Evolutionary conservation across 371 early-diverging fungal genomes (phyloP).

Genomic region (Dichotomocladium elegans): DNA sequence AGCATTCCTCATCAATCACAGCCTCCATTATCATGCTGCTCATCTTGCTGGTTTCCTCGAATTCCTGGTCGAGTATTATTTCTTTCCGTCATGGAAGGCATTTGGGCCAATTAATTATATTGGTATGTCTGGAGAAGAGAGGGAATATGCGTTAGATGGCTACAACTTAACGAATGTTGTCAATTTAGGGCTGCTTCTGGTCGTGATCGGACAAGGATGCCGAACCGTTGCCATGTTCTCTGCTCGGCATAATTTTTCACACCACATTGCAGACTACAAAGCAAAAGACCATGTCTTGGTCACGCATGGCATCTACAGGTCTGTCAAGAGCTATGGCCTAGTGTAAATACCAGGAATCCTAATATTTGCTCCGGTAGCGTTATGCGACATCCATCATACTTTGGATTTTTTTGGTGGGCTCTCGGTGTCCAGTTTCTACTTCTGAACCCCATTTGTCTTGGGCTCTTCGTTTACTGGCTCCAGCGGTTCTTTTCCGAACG

Average conservation of each 20-base stretch:
- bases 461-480: conserved; percentile 60
- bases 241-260: conserved; percentile 78
- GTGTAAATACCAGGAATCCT: background rate
- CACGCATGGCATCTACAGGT: conserved; percentile 76
- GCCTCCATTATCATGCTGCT: conserved; percentile 69
- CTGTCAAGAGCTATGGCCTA: conserved; percentile 1
- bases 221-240: conserved; percentile 79
- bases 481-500: conserved; percentile 70
- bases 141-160: background rate
- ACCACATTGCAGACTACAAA: conserved; percentile 66
- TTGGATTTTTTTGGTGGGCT: conserved; percentile 88
- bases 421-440: conserved; percentile 67
- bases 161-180: background rate
- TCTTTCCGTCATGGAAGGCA: conserved; percentile 60
- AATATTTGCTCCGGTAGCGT: conserved; percentile 22
- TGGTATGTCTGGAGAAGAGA: no score
- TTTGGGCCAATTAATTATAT: conserved; percentile 51
- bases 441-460: conserved; percentile 70
- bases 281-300: conserved; percentile 69
- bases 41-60: conserved; percentile 65
- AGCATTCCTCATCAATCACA: conserved; percentile 81
- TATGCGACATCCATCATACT: conserved; percentile 89
- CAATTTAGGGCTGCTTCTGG: conserved; percentile 49
- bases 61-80: conserved; percentile 62
- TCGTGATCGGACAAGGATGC: conserved; percentile 62